Evolutionary conservation across 192 early-diverging fungal genomes (phyloP), one percentile per base, ranked within the genome.

Genomic region (Umbelopsis sp.): DNA sequence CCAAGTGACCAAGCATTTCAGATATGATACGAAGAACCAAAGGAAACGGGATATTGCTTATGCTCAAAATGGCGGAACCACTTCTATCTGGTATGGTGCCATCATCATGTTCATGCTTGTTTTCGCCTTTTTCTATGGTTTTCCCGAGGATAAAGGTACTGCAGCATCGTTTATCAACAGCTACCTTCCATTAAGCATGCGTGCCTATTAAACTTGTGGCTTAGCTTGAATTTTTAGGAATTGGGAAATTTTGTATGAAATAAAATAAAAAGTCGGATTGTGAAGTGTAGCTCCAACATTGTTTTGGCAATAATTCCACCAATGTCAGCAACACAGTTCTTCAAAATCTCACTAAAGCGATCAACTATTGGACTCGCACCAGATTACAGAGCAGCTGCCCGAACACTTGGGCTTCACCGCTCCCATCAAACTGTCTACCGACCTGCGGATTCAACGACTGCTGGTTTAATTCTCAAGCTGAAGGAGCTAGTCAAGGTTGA

Each of bases 401-500:
- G 69, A 35, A 78, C 81, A 3, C 73, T 85, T 1, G 80, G 82
- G 9, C 66, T 85, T 4, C 21, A 49, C 41, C 35, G 64, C 16
- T 74, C 81, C 52, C 71, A 77, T 47, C 73, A 80, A 55, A 80
- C 82, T 0, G 72, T 80, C 49, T 85, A 83, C 53, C 77, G 76
- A 58, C 77, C 83, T 48, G 77, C 76, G 37, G 78, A 73, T 48
- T 55, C 84, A n/a, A 76, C 70, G 23, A 81, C 74, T 41, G 84
- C 80, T 13, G 84, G 84, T 46, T 64, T 75, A 44, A 85, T 85
- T 70, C 73, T 85, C 16, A 85, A 84, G 69, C 48, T 85, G 18
- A 85, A 85, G 49, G 84, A 85, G 65, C 69, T 84, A 23, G 74
- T 85, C 22, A 50, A 81, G 41, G 83, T 85, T 12, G 74, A 73